Conservation (phyloP, 192 early-diverging fungal genomes). For the Coemansia sp. region DNA sequence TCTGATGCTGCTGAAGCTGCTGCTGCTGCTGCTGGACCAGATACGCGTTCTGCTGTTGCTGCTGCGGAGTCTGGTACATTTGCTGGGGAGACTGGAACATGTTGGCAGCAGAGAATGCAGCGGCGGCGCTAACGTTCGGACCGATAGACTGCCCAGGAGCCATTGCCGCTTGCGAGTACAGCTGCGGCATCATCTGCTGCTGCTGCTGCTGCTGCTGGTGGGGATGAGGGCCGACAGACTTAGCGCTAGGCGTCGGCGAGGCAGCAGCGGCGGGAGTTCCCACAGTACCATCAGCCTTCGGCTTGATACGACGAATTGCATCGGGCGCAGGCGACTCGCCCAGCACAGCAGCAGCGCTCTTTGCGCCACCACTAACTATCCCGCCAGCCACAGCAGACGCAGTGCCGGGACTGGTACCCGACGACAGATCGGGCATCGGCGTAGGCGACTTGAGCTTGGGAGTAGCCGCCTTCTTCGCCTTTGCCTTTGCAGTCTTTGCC, state of each 20-base stretch:
- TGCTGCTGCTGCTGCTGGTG: neutral
- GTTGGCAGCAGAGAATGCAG: neutral
- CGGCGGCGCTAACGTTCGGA: neutral
- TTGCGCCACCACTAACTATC: too few species aligned
- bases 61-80: slow-evolving; percentile 7
- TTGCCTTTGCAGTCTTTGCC: slow-evolving; percentile 13
- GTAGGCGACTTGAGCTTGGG: slow-evolving; percentile 54
- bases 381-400: neutral
- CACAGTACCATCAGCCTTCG: slow-evolving; percentile 32
- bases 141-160: slow-evolving; percentile 11
- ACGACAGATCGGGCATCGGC: slow-evolving; percentile 20
- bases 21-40: slow-evolving; percentile 16
- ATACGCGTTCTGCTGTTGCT: slow-evolving; percentile 22
- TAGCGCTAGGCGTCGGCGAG: slow-evolving; percentile 48
- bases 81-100: slow-evolving; percentile 24
- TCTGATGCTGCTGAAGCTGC: slow-evolving; percentile 24
- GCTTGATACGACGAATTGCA: slow-evolving; percentile 28
- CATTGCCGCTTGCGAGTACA: neutral
- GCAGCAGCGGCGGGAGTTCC: slow-evolving; percentile 5
- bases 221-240: slow-evolving; percentile 13
- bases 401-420: neutral
- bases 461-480: slow-evolving; percentile 33
- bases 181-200: slow-evolving; percentile 12
- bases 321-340: slow-evolving; percentile 29
- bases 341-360: neutral